Evolutionary conservation across 129 eudicot species (phyloP), one percentile per base, ranked within the genome.

Genomic region (Kitagawia praeruptora): DNA sequence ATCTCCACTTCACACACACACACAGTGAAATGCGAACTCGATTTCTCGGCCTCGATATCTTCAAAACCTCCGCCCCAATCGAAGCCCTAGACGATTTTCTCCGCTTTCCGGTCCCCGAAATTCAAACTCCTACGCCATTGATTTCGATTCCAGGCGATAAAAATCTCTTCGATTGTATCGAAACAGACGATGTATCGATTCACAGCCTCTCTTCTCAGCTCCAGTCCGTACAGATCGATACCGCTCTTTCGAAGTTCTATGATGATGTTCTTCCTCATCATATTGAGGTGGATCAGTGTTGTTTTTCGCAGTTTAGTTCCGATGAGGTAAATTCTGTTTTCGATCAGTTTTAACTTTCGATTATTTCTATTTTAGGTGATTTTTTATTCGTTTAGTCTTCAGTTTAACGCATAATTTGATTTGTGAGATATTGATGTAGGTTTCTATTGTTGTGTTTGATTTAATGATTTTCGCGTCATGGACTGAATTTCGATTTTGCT

Each of bases 231-330:
- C 88, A 88, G 53, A 80, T 91, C 23, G 85, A 82, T 12, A 82
- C 82, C 6, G 84, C 96, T 67, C 93, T 94, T 74, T 41, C 88
- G 6, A 87, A 87, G 46, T 87, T 94, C 88, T 85, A 88, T 74
- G 82, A 90, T 76, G 92, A 89, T 18, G 96, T 89, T 40, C 81
- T 94, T 75, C 98, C 98, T 76, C 90, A 86, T 51, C 21, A 54
- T 31, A 46, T 91, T 47, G 78, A 73, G 40, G 49, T 67, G 47
- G 86, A 80, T 67, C 27, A 2, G 61, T 27, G 40, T 28, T 74
- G 77, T 37, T 74, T 34, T n/a, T 51, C 61, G 1, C 40, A 79
- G 27, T 11, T 42, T n/a, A 41, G 56, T 58, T 84, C 81, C 73
- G 69, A 61, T 39, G 84, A 87, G 92, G 93, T 87, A 70, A 34